Evolutionary conservation across 192 early-diverging fungal species (phyloP), one percentile per base, ranked within the genome.

Genomic region (Mortierella hygrophila): DNA sequence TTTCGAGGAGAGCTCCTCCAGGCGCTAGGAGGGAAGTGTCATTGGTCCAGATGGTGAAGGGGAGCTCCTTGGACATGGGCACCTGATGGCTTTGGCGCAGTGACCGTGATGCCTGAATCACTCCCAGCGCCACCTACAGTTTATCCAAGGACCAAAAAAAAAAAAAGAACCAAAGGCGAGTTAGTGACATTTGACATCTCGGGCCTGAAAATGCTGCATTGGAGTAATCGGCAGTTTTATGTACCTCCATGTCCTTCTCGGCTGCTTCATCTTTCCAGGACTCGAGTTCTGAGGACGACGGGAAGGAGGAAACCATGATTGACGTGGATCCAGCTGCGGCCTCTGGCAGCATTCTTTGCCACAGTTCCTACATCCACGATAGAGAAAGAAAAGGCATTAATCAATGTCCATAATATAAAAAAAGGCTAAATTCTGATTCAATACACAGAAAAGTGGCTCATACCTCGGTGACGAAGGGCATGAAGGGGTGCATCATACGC

Each of bases 391-490:
- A 73, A 11, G 10, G 73, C 6, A 10, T 41, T 23, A 78, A 35
- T 37, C 46, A 69, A 26, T 23, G 63, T 9, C 0, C n/a, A 29
- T 0, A 6, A 29, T 32, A 15, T 65, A 32, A 0, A n/a, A 35
- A 26, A 15, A 46, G 0, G 15, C 0, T 4, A 65, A 52, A 47
- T 35, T 1, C 1, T 35, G 1, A 46, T n/a, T 65, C 52, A 57
- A 46, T 68, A 1, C 23, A 6, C 38, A 20, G 26, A 32, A 37
- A 26, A n/a, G 16, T 6, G 37, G 20, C 44, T 46, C 1, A 38
- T 88, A 97, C 98, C 93, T 99, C 98, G 20, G 97, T 98, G 21
- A 99, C 85, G 83, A 98, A 99, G 21, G 98, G 98, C 98, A 99
- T 99, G 84, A 98, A 97, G 32, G 98, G 98, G 87, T 99, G 98